Evolutionary conservation across 306 rosid species (phyloP), one percentile per base, ranked within the genome.

Genomic region (Elaeagnus macrophylla): DNA sequence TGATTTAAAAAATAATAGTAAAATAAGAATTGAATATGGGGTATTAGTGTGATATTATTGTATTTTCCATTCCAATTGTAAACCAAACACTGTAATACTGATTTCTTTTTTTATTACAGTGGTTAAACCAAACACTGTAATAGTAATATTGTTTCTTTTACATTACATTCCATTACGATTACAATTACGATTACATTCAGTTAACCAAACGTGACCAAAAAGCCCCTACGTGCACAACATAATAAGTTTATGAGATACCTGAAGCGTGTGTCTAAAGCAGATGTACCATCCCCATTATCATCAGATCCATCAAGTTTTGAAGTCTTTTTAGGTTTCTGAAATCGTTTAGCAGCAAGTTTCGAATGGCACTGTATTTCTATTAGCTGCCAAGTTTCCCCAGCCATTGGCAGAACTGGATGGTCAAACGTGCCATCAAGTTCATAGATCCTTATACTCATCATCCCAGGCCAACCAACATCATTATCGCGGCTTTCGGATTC

Each of bases 351-450:
- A 56, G 89, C 99, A 72, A 82, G 88, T 73, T 67, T 91, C 53
- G 99, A 87, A 68, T 91, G 95, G 61, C 96, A 91, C 63, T 87
- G 96, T 56, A 91, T 82, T 73, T 91, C 96, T 74, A 91, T 72
- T 39, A 91, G 78, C 67, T 91, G 96, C 86, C 91, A 83, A 43
- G 86, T 68, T 52, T 87, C 99, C 51, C 95, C 99, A 55, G 94
- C 85, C 89, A 91, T 80, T 35, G 99, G 93, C 62, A 91, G 85
- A 78, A 87, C 84, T 39, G 96, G 99, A 83, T 91, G 99, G 72
- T 91, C 99, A 80, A 79, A 91, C 67, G 81, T 81, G 45, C 99
- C 99, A 67, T 91, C 99, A 72, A 84, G 89, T 74, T 91, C 99
- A 80, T 82, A 81, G 59, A 78, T 88, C 67, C 99, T 78, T 72